A percentile compares a stretch with the other conserved stretches of the same genome.
These are phyloP conservation scores for Salvia sclarea DNA, from an alignment of 305 asterid species.

Conservation along the genomic window DNA sequence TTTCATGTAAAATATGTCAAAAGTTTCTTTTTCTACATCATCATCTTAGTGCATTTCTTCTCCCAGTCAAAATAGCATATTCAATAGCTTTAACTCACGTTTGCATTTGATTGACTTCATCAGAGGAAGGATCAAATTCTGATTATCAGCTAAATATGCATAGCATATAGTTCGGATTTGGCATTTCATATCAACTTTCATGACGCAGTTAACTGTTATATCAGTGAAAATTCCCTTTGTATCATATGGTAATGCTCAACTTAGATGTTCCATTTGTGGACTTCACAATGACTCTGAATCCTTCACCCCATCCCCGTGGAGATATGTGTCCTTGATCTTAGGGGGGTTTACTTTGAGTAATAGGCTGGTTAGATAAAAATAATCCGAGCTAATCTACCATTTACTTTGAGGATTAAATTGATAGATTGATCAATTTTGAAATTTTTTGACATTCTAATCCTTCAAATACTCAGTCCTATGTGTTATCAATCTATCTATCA, in stretches of 20 bases:
- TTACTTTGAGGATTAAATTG: too few species aligned
- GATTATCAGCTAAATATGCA: neutral
- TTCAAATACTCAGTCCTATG: too few species aligned
- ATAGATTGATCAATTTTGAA: too few species aligned
- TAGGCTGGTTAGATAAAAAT: too few species aligned
- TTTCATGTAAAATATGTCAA: neutral
- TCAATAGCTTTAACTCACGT: neutral
- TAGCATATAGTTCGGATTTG: neutral
- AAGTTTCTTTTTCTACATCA: neutral
- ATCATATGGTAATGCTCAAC: neutral
- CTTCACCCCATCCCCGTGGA: neutral
- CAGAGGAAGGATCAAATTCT: neutral
- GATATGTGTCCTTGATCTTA: too few species aligned
- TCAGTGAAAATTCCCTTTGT: neutral
- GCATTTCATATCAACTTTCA: neutral
- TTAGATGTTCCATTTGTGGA: neutral
- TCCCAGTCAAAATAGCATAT: neutral
- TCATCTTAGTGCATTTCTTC: constrained; percentile 4
- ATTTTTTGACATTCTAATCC: too few species aligned
- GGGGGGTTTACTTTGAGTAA: too few species aligned
- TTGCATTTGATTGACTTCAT: neutral
- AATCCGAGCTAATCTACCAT: too few species aligned
- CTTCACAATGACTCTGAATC: neutral
- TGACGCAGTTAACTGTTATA: neutral
- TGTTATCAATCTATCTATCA: too few species aligned